Conservation (phyloP, 2,329 filamentous ascomycete species). For the Arthroderma sp. region DNA sequence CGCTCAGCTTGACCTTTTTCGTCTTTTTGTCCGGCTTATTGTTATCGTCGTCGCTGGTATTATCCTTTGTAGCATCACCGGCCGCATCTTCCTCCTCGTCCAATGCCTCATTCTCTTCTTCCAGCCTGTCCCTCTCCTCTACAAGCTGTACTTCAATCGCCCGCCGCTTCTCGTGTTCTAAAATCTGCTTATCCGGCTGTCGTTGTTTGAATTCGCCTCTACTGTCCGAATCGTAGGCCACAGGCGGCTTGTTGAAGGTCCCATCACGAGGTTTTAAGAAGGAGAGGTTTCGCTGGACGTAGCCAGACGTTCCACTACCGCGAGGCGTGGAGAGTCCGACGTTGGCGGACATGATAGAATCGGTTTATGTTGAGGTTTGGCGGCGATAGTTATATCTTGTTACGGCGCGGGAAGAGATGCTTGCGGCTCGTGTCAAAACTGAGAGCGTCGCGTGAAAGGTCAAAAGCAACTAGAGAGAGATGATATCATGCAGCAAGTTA, state of each 20-base stretch:
- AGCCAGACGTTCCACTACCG: slow-evolving; percentile 90
- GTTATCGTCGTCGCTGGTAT: slow-evolving; percentile 13
- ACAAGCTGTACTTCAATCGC: slow-evolving; percentile 89
- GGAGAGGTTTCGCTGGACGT: slow-evolving; percentile 91
- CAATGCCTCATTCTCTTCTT: slow-evolving; percentile 58
- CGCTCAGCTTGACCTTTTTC: slow-evolving; percentile 38
- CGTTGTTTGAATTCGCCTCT: slow-evolving; percentile 57
- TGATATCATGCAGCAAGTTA: too few relatives aligned
- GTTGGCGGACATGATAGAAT: slow-evolving; percentile 72
- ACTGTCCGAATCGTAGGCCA: slow-evolving; percentile 40
- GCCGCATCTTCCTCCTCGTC: slow-evolving; percentile 51
- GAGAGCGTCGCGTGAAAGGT: too few relatives aligned
- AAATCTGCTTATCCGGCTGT: slow-evolving; percentile 79
- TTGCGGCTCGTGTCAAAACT: too few relatives aligned
- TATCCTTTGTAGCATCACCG: slow-evolving; percentile 24
- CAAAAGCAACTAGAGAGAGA: too few relatives aligned
- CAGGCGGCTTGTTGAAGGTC: slow-evolving; percentile 32
- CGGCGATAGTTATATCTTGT: too few relatives aligned
- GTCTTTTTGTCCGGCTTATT: slow-evolving; percentile 20
- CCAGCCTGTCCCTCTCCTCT: slow-evolving; percentile 76
- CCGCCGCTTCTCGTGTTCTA: slow-evolving; percentile 85
- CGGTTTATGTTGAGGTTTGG: too few relatives aligned
- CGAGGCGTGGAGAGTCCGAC: slow-evolving; percentile 90
- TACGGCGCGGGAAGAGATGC: too few relatives aligned
- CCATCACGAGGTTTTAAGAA: slow-evolving; percentile 70